Conservation (phyloP, 2,329 filamentous ascomycete species). For the Elsinoe fawcettii region DNA sequence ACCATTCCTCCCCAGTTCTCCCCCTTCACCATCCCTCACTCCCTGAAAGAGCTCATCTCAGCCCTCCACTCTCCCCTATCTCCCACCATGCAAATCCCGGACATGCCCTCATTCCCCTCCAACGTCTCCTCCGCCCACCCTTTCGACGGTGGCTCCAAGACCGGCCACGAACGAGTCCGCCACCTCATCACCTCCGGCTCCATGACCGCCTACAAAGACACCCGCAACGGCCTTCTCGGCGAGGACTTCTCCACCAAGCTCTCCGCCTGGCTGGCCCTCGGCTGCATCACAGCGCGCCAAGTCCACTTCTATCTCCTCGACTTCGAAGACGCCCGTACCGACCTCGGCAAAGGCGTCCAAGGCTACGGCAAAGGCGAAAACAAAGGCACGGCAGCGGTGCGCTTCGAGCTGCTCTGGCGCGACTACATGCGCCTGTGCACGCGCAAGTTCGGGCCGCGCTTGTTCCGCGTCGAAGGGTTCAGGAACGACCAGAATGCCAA, state of each 20-base stretch:
- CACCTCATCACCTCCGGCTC: constrained; percentile 55
- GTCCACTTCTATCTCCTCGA: constrained; percentile 59
- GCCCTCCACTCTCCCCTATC: constrained; percentile 53
- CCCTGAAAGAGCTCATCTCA: constrained; percentile 45
- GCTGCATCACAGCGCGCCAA: constrained; percentile 64
- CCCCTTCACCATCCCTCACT: constrained; percentile 58
- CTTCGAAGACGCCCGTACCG: constrained; percentile 57
- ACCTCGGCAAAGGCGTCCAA: constrained; percentile 31
- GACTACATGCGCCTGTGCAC: constrained; percentile 76
- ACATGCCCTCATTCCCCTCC: constrained; percentile 48
- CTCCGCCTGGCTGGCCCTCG: constrained; percentile 64
- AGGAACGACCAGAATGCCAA: constrained; percentile 35
- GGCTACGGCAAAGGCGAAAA: constrained; percentile 67
- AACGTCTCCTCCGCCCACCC: constrained; percentile 54
- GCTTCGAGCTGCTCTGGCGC: constrained; percentile 68
- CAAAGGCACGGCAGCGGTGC: constrained; percentile 59
- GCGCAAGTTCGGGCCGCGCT: constrained; percentile 56
- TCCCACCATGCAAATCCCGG: constrained; percentile 40
- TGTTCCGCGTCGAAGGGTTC: constrained; percentile 62
- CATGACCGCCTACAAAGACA: constrained; percentile 59
- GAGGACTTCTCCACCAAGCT: constrained; percentile 67
- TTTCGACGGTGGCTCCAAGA: constrained; percentile 59
- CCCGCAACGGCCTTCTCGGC: constrained; percentile 63
- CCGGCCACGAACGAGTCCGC: constrained; percentile 50
- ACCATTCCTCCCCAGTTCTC: constrained; percentile 50